Evolutionary conservation across 2,329 filamentous ascomycete genomes (phyloP), one percentile per base, ranked within the genome.

Genomic region (Colletotrichum musicola): DNA sequence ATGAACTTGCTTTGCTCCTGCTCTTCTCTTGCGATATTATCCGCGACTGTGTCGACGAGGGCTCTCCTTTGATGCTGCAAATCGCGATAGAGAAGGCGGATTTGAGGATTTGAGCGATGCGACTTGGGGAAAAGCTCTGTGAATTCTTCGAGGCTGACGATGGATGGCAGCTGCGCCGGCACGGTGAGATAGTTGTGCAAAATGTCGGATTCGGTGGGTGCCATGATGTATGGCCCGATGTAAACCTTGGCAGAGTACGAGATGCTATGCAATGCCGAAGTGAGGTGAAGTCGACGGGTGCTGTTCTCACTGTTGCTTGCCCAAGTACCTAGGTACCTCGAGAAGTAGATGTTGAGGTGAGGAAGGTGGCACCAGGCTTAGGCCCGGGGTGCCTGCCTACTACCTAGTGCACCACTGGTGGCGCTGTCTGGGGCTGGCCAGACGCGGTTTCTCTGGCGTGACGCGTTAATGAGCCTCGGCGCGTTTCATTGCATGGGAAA

Each of bases 141-240:
- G 82, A 97, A 97, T 72, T 93, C 88, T 65, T 90, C 85, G 54
- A 94, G 85, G 7, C 93, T 90, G 73, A 94, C 83, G 75, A 94
- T 88, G 71, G 91, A 87, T 49, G 92, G 90, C 44, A 97, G 84
- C 30, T 92, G 86, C 7, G 93, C 90, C 13, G 94, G 92, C 35
- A 91, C 85, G 42, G 97, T 87, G 67, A 97, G 88, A 78, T 95
- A 97, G 79, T 92, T 91, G 75, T 86, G 85, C 59, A 97, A 87
- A 72, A 97, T 92, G 30, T 89, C 87, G 64, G 88, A 84, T 81
- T 97, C 94, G 51, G 90, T 91, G 9, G 92, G 90, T 4, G 92
- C 83, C 91, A 94, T 94, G 69, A 71, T 82, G 62, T 56, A 20
- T 18, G 20, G n/a, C 6, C 18, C 6, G 22, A 18, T 18, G 4